Conservation (phyloP, 1,284 basidiomycete species). For the Tranzscheliella williamsii region DNA sequence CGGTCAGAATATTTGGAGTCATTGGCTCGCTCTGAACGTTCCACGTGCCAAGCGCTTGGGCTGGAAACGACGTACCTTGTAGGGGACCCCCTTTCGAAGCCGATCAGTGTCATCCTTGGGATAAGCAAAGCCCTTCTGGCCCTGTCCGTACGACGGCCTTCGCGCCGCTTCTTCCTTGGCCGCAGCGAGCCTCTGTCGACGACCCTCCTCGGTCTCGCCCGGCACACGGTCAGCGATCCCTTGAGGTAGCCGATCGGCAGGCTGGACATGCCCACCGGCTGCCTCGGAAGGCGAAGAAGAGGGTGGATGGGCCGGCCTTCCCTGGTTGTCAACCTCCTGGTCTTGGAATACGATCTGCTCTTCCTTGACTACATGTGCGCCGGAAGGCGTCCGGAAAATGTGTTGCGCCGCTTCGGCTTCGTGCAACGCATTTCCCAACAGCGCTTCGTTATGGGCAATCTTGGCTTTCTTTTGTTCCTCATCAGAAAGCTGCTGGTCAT, state of each 20-base stretch:
- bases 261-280: constrained; percentile 10
- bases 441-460: constrained; percentile 39
- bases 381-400: constrained; percentile 56
- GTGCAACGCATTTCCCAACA: constrained; percentile 46
- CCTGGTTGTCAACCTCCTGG: constrained; percentile 38
- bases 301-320: constrained; percentile 43
- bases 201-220: constrained; percentile 52
- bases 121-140: constrained; percentile 44
- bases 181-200: constrained; percentile 45
- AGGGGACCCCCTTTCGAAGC: constrained; percentile 47
- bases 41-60: background rate
- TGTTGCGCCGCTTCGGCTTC: constrained; percentile 54
- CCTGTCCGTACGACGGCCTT: constrained; percentile 47
- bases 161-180: constrained; percentile 44
- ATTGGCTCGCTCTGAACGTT: background rate
- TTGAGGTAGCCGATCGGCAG: constrained; percentile 21
- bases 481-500: constrained; percentile 51
- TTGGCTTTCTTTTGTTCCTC: constrained; percentile 46
- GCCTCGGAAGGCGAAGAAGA: constrained; percentile 6
- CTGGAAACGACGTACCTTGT: constrained; percentile 42
- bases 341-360: constrained; percentile 47
- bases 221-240: constrained; percentile 42
- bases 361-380: constrained; percentile 52
- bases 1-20: constrained; percentile 36
- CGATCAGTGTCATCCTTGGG: constrained; percentile 54